Evolutionary conservation across 1,284 basidiomycete species (phyloP), one percentile per base, ranked within the genome.

Genomic region (Cutaneotrichosporon cutaneum): DNA sequence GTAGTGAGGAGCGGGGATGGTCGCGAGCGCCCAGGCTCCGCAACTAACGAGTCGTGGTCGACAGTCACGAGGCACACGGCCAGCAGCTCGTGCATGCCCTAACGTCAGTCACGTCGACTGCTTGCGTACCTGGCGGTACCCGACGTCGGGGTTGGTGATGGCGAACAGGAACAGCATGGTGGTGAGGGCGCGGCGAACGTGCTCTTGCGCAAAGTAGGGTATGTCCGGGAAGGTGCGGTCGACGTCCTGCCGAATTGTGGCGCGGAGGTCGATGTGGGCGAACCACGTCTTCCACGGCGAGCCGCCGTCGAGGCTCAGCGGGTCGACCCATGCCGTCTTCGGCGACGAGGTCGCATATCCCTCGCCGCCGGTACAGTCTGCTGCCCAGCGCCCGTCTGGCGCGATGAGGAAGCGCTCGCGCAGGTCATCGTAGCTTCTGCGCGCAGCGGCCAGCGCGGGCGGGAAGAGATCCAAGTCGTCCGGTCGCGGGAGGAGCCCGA

Each of bases 41-140:
- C 26, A 4, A 65, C 66, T 18, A 90, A 75, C 1, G 92, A 88
- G 79, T 97, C 94, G 68, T 85, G 88, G 74, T 94, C 89, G 58
- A 92, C 82, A 1, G 88, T 87, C 72, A 89, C 86, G 68, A 90
- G 89, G 33, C 95, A 77, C 0, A 90, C 89, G 0, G 92, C 94
- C 8, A 95, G 84, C 5, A 96, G 82, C 75, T 97, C 94, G 74
- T 97, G 94, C 94, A 97, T 96, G 54, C 94, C 94, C 83, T 95
- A 13, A n/a, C 22, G 52, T 66, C 50, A 66, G 63, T 52, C 21
- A 33, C 18, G 10, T 7, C 27, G 0, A 13, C 2, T 24, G 33
- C 13, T 1, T 11, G 7, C 70, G 61, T 33, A 76, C 75, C 68
- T 81, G 80, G 33, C 94, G 85, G 74, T 96, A 96, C 32, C 92